Percentiles rank a stretch among this genome's conserved stretches.
Conservation (phyloP, 176 grass and related monocot genomes). For the Bolboschoenus planiculmis region DNA sequence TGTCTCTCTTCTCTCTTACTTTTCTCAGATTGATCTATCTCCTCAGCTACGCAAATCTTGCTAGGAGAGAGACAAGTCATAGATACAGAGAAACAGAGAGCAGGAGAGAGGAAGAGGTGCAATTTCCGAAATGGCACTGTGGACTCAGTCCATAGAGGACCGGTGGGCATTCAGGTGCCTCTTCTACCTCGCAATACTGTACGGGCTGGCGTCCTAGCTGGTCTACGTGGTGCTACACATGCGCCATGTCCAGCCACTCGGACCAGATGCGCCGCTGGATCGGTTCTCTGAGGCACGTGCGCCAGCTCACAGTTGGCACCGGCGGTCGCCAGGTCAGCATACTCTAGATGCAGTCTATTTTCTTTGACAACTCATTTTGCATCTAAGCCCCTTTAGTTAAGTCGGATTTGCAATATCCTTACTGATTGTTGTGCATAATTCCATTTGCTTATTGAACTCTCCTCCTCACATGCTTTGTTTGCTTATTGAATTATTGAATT, state of each 20-base stretch:
- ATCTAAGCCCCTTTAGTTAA: neutral
- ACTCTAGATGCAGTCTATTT: neutral
- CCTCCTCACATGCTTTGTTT: no score
- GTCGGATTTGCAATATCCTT: neutral
- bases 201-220: constrained; percentile 50
- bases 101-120: neutral
- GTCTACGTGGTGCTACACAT: constrained; percentile 69
- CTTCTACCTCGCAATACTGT: constrained; percentile 54
- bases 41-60: no score
- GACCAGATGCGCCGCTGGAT: constrained; percentile 33
- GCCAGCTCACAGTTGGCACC: constrained; percentile 66
- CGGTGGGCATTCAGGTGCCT: constrained; percentile 42
- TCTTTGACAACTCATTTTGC: neutral
- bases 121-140: neutral
- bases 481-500: no score
- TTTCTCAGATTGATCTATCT: no score
- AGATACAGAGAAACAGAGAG: no score
- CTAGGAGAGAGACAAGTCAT: no score
- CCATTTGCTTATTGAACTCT: no score
- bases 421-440: neutral
- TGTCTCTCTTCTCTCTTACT: no score
- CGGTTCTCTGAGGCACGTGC: constrained; percentile 78
- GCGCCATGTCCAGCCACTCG: constrained; percentile 73
- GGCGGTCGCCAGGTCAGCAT: constrained; percentile 54
- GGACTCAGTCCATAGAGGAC: constrained; percentile 3